Evolutionary conservation across 305 asterid species (phyloP), one percentile per base, ranked within the genome.

Genomic region (Coffea humblotiana): DNA sequence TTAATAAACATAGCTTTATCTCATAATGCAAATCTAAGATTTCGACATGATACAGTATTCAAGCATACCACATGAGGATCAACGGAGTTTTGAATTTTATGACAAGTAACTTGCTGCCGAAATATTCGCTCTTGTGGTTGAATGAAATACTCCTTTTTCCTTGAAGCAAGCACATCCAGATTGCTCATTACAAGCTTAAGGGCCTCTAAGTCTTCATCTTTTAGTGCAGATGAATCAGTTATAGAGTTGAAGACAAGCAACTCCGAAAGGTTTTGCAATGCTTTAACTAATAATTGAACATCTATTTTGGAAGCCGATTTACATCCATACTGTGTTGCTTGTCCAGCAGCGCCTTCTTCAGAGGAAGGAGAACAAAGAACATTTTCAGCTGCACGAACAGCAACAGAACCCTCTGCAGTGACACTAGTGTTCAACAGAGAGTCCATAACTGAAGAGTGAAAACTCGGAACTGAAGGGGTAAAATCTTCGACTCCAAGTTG

Each of bases 321-420:
- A 64, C 64, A 49, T 77, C 71, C 80, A 43, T 66, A 56, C 52
- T 63, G 51, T 63, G 76, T 82, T 71, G 77, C 70, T 77, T 67
- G 83, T 78, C 87, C 91, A 73, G 69, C 8, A 66, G 80, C 85
- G 82, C 89, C 87, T 82, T 92, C 96, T 86, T 86, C 93, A 82
- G 93, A 88, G 84, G 91, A 88, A 71, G 96, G 97, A 45, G 98
- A 91, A 83, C 84, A 85, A n/a, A 90, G 88, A 87, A 91, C 98
- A 84, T 90, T 87, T 84, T 94, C 98, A 19, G 97, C 97, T 12
- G 89, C 96, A 86, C 87, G 92, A 83, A 91, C 92, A 66, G 99
- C 97, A 80, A 90, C 89, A 52, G 81, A 87, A 43, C 88, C 92
- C 76, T 89, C 97, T 67, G 89, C 79, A 79, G 83, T 88, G 76